phyloP scores from a whole-genome alignment of 768 basidiomycete genomes.

The Dentipellis sp. region DNA sequence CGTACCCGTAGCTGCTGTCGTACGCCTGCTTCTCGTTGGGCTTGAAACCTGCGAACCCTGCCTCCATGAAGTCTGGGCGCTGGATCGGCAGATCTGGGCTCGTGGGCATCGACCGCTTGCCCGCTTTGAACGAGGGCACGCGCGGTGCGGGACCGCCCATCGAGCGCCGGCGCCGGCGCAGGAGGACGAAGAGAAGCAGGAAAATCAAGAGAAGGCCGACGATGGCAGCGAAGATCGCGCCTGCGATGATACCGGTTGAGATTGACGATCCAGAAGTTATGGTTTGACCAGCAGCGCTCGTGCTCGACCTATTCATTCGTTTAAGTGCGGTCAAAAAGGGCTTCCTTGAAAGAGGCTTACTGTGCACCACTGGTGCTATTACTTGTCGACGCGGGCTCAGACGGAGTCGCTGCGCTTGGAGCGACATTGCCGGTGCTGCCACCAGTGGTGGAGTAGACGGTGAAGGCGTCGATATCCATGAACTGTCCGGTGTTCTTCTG shows the following conservation, averaged over 20 bases:
- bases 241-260: background rate
- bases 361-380: background rate
- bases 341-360: no score
- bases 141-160: no score
- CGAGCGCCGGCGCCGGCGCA: background rate
- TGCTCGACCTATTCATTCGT: background rate
- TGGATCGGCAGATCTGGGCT: constrained; percentile 7
- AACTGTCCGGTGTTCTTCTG: constrained; percentile 1
- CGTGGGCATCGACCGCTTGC: background rate
- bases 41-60: background rate
- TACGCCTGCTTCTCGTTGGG: background rate
- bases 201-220: background rate
- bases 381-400: background rate
- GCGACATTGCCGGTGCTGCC: background rate
- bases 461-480: constrained; percentile 6
- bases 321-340: no score
- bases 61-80: background rate
- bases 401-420: no score
- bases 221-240: background rate
- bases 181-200: constrained; percentile 1
- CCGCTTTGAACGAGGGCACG: background rate
- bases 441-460: constrained; percentile 1
- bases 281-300: background rate
- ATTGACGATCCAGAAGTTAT: background rate
- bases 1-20: background rate